Base-by-base conservation (phyloP, 2,329 filamentous ascomycete genomes). In the Coniella lustricola region DNA sequence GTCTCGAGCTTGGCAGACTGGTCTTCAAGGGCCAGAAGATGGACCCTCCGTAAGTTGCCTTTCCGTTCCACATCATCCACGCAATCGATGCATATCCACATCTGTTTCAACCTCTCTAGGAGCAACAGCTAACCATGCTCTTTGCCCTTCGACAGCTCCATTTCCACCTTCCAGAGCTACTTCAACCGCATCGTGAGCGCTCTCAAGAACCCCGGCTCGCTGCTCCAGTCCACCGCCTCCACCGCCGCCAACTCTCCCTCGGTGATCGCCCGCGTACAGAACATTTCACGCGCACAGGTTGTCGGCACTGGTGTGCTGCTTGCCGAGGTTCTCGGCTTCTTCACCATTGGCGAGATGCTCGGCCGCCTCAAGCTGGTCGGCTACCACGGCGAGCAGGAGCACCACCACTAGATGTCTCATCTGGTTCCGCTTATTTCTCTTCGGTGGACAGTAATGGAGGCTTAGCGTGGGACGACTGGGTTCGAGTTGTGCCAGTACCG, bases 281-380 rank as follows among this genome's bases (percentile, higher is more conserved):
- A 82, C 72, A 61, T 93, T 61, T 85, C 81, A 68, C 74, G 71
- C 57, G 76, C 81, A 59, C 84, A 95, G 69, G 66, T 91, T 59
- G 77, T 79, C 48, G 71, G 85, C 46, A 85, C 78, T 52, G 87
- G 86, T 59, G 86, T 98, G 52, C 74, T 96, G 54, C 71, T 77
- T 41, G 90, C 90, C 49, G 91, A 98, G 74, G 79, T 89, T 44
- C 72, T 98, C 58, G 93, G 93, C 54, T 98, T 98, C 81, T 98
- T 97, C 79, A 94, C 90, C 54, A 81, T 97, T 48, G 93, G 93
- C 57, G 90, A 97, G 79, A 97, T 98, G 69, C 83, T 98, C 62
- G 93, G 93, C 62, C 81, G 90, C 64, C 82, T 93, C 74, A 97
- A 98, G 85, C 69, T 98, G 60, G 77, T 98, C 60, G 93, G 93